phyloP scores from a whole-genome alignment of 179 eudicot species.

The Gypsophila paniculata region DNA sequence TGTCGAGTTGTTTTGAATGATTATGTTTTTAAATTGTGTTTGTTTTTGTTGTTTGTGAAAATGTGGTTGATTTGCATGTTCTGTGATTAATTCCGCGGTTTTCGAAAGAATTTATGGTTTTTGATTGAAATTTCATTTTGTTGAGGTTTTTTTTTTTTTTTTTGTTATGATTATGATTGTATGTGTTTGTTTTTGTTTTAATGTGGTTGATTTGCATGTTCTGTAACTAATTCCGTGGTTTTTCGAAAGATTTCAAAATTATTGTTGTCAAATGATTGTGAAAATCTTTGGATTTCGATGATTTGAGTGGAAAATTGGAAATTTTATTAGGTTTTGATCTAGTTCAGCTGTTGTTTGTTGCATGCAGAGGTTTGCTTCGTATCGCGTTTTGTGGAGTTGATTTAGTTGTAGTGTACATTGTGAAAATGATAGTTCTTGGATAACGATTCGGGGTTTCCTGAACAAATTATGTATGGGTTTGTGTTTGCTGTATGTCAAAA shows the following conservation, averaged over 20 bases:
- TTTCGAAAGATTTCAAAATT: no score
- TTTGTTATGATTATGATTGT: neutral
- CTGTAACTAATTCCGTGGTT: no score
- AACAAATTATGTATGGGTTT: no score
- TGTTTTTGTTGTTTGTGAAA: neutral
- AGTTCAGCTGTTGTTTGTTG: slow-evolving; percentile 1
- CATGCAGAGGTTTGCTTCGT: neutral
- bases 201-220: no score
- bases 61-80: neutral
- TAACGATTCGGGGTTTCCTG: neutral
- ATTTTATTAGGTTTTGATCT: neutral
- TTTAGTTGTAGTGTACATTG: neutral
- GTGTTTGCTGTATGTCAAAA: no score
- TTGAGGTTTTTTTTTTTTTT: slow-evolving; percentile 11
- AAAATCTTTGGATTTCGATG: neutral
- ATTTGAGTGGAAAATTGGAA: neutral
- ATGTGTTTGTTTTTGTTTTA: no score
- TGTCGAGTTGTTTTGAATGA: slow-evolving; percentile 14
- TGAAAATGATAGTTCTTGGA: neutral
- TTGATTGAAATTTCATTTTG: no score
- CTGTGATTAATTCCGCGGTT: neutral
- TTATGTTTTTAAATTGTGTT: neutral
- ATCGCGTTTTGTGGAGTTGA: neutral
- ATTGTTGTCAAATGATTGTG: neutral
- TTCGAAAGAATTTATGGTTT: neutral